Percentiles rank a stretch among this genome's conserved stretches.
These are phyloP conservation scores for Boechera stricta DNA, from an alignment of 345 rosid species.

Conservation along the genomic window DNA sequence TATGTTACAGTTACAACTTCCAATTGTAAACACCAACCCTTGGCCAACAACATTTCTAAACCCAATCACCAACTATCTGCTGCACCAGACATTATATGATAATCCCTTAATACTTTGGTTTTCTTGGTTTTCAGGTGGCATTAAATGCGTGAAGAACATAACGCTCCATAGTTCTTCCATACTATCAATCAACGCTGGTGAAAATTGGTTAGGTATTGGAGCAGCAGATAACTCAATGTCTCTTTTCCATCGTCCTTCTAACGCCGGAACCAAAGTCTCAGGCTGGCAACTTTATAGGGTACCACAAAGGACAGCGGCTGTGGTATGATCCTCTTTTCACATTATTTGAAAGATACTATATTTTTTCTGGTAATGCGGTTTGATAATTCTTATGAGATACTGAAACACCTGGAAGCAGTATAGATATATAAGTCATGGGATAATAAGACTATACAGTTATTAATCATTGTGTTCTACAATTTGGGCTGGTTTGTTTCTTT, in stretches of 20 bases:
- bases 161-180: conserved; percentile 79
- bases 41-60: neutral
- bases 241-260: conserved; percentile 91
- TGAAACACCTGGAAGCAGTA: conserved; percentile 2
- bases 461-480: conserved; percentile 6
- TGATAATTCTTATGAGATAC: neutral
- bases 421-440: neutral
- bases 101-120: conserved; percentile 1
- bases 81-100: neutral
- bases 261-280: conserved; percentile 74
- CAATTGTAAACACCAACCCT: conserved; percentile 12
- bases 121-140: conserved; percentile 59
- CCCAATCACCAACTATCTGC: neutral
- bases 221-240: conserved; percentile 99
- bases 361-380: neutral
- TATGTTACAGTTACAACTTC: neutral
- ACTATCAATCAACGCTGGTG: conserved; percentile 91
- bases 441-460: neutral
- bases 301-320: conserved; percentile 84
- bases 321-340: conserved; percentile 59
- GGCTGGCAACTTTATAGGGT: conserved; percentile 99
- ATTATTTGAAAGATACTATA: neutral
- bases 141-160: conserved; percentile 89
- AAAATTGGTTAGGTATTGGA: conserved; percentile 93
- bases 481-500: neutral